These are phyloP conservation scores for Chimonanthus salicifolius DNA, from an alignment of 164 flowering plant genomes.

Conservation along the genomic window DNA sequence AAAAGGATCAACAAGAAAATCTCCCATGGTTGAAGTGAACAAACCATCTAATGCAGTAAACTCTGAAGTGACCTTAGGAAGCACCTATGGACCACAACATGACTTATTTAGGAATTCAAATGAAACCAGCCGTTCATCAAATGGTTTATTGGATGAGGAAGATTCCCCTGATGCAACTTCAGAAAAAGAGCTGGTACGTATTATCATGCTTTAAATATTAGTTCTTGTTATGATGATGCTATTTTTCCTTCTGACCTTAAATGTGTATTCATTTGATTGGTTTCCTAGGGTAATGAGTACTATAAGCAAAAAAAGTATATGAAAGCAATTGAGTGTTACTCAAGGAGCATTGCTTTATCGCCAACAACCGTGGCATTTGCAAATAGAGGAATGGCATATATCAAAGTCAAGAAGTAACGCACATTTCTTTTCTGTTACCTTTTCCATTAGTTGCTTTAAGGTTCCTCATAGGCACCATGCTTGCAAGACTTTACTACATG, in stretches of 20 bases:
- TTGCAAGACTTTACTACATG: no score
- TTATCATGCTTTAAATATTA: slow-evolving; percentile 1
- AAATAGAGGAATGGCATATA: slow-evolving; percentile 94
- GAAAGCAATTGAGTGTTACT: slow-evolving; percentile 89
- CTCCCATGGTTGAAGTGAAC: slow-evolving; percentile 9
- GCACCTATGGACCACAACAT: slow-evolving; percentile 10
- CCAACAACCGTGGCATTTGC: slow-evolving; percentile 94
- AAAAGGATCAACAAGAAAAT: slow-evolving; percentile 20
- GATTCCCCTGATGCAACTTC: slow-evolving; percentile 65
- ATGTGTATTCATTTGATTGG: neutral
- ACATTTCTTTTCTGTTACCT: neutral
- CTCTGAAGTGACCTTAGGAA: slow-evolving; percentile 1
- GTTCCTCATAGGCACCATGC: no score
- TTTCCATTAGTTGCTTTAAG: neutral
- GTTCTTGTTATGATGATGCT: neutral
- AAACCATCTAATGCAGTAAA: neutral
- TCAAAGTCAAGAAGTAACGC: slow-evolving; percentile 67
- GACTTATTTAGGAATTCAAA: slow-evolving; percentile 25
- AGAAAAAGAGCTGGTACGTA: slow-evolving; percentile 81
- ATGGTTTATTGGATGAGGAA: slow-evolving; percentile 41
- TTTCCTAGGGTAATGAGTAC: slow-evolving; percentile 74
- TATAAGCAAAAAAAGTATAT: slow-evolving; percentile 90
- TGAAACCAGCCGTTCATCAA: slow-evolving; percentile 32
- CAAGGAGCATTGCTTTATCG: slow-evolving; percentile 90
- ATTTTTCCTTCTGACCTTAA: neutral